These are phyloP conservation scores for Uronychia setigera DNA, from an alignment of 73 alveolate genomes.

Conservation along the genomic window DNA sequence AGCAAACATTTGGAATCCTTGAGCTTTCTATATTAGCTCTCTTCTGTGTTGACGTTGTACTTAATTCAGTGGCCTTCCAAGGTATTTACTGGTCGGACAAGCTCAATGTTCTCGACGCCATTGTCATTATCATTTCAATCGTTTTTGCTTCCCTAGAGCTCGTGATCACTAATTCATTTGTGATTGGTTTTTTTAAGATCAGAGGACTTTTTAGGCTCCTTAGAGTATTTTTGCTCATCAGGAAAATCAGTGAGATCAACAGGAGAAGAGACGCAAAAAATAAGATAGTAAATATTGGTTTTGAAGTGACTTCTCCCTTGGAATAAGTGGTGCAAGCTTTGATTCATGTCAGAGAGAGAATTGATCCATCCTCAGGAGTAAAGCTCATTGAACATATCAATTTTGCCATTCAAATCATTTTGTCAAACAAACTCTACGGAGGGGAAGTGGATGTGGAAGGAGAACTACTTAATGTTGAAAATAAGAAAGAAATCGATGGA, in stretches of 20 bases:
- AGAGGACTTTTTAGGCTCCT: constrained; percentile 44
- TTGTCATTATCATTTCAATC: constrained; percentile 20
- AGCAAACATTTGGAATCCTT: background rate
- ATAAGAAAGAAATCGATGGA: background rate
- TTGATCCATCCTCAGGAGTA: background rate
- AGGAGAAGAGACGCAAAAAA: constrained; percentile 9
- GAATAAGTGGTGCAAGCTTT: background rate
- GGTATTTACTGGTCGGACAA: background rate
- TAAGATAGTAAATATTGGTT: background rate
- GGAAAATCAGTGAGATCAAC: constrained; percentile 26
- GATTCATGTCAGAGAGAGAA: background rate
- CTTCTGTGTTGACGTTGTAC: background rate
- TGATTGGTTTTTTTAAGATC: constrained; percentile 17
- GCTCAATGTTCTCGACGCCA: constrained; percentile 13
- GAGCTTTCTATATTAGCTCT: background rate
- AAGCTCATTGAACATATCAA: background rate
- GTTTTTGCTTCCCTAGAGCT: constrained; percentile 19
- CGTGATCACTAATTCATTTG: background rate
- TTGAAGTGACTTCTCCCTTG: constrained; percentile 4
- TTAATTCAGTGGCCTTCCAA: background rate
- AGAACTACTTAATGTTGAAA: background rate
- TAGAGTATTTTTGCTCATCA: constrained; percentile 19
- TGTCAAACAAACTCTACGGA: background rate
- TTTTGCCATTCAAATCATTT: background rate
- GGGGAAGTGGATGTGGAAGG: background rate